These are phyloP conservation scores for Amphibolis antarctica DNA, from an alignment of 106 monocot genomes.

Conservation along the genomic window DNA sequence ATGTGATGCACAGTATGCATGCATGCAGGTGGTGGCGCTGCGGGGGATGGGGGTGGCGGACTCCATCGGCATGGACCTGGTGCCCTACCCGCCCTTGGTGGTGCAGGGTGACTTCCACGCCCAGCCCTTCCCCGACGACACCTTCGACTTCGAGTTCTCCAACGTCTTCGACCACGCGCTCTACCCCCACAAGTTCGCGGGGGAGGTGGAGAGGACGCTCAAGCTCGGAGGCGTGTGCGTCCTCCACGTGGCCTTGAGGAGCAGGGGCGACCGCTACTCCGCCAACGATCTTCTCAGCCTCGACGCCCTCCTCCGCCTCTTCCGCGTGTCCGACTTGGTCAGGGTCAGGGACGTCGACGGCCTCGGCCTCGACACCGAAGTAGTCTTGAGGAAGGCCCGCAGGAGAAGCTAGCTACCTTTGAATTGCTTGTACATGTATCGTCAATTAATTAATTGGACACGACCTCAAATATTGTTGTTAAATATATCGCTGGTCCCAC, in stretches of 20 bases:
- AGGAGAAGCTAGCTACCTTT: background rate
- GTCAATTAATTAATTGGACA: too few species aligned
- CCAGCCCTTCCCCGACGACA: slow-evolving; percentile 51
- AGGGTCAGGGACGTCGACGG: slow-evolving; percentile 51
- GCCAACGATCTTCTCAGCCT: slow-evolving; percentile 65
- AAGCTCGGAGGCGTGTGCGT: slow-evolving; percentile 47
- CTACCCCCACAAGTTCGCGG: slow-evolving; percentile 49
- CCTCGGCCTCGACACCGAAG: slow-evolving; percentile 79
- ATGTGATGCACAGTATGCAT: too few species aligned
- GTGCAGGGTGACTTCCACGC: slow-evolving; percentile 69
- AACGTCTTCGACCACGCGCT: slow-evolving; percentile 97
- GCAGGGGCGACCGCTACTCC: slow-evolving; percentile 70
- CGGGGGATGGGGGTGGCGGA: slow-evolving; percentile 37
- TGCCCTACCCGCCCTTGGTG: slow-evolving; percentile 58
- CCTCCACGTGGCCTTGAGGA: slow-evolving; percentile 51
- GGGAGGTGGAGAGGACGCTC: slow-evolving; percentile 79
- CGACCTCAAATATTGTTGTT: too few species aligned
- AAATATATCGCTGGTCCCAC: too few species aligned
- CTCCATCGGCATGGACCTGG: slow-evolving; percentile 81
- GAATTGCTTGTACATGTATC: background rate
- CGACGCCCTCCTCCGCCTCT: slow-evolving; percentile 44
- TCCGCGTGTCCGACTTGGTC: slow-evolving; percentile 37
- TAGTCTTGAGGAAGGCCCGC: slow-evolving; percentile 45
- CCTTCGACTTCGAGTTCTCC: slow-evolving; percentile 94
- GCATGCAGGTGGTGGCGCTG: slow-evolving; percentile 38